Conservation (phyloP, 2,329 filamentous ascomycete species). For the Nannizziopsis arthrosporioides region DNA sequence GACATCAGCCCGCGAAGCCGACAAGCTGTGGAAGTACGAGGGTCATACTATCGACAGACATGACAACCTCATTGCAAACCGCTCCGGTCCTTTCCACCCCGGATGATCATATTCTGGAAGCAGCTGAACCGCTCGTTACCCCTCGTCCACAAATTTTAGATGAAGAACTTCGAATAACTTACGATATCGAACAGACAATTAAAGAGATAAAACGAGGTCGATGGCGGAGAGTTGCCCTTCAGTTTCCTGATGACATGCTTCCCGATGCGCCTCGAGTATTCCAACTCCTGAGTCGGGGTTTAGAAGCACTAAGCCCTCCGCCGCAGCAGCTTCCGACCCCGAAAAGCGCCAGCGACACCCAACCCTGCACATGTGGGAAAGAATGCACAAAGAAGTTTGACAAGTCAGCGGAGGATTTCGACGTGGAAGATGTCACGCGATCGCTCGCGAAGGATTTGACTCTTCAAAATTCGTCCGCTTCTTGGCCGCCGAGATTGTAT, state of each 20-base stretch:
- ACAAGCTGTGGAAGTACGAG: background rate
- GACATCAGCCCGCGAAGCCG: background rate
- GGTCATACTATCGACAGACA: background rate
- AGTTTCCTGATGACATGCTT: slow-evolving; percentile 91
- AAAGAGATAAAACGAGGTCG: slow-evolving; percentile 58
- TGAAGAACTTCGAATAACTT: slow-evolving; percentile 61
- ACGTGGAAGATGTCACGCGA: slow-evolving; percentile 14
- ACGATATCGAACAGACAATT: slow-evolving; percentile 75
- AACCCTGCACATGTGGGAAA: slow-evolving; percentile 8
- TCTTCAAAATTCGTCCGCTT: slow-evolving; percentile 2
- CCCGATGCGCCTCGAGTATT: slow-evolving; percentile 72
- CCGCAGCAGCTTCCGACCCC: slow-evolving; percentile 7
- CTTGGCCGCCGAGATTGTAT: slow-evolving; percentile 46
- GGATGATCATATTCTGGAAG: slow-evolving; percentile 49
- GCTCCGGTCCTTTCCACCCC: slow-evolving; percentile 53
- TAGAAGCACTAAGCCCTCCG: slow-evolving; percentile 24
- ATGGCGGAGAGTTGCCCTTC: slow-evolving; percentile 73
- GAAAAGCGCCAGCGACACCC: slow-evolving; percentile 11
- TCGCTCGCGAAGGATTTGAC: slow-evolving; percentile 14
- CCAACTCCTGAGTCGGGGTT: slow-evolving; percentile 47
- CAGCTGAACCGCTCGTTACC: slow-evolving; percentile 34
- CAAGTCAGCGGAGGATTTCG: slow-evolving; percentile 14
- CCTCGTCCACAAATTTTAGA: slow-evolving; percentile 37
- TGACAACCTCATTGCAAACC: slow-evolving; percentile 24
- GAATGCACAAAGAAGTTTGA: slow-evolving; percentile 7